These are phyloP conservation scores for Cucurbita moschata DNA, from an alignment of 306 rosid species.

Conservation along the genomic window DNA sequence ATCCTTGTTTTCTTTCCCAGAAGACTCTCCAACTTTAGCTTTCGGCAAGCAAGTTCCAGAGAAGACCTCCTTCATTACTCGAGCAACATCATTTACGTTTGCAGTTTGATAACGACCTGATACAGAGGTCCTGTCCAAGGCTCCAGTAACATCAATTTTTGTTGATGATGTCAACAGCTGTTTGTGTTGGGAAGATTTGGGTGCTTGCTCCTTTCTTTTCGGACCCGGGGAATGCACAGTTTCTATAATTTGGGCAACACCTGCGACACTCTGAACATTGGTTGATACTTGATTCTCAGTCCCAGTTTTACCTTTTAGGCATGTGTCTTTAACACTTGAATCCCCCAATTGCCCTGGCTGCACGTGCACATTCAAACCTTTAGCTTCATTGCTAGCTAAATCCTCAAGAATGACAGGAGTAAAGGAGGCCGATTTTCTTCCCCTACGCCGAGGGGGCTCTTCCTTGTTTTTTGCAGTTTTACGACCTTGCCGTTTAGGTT, in stretches of 20 bases:
- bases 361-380: constrained; percentile 40
- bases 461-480: constrained; percentile 46
- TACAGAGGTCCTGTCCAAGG: constrained; percentile 46
- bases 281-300: constrained; percentile 26
- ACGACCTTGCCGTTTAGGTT: constrained; percentile 65
- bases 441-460: constrained; percentile 79
- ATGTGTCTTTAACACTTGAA: constrained; percentile 25
- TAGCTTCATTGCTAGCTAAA: constrained; percentile 17
- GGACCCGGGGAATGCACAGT: constrained; percentile 40
- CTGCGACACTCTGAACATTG: constrained; percentile 28
- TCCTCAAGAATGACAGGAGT: constrained; percentile 25
- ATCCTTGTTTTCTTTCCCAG: constrained; percentile 39
- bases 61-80: constrained; percentile 98
- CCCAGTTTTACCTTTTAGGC: constrained; percentile 24
- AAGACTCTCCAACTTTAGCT: constrained; percentile 38
- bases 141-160: constrained; percentile 39
- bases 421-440: constrained; percentile 36
- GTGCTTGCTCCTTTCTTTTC: constrained; percentile 51
- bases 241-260: constrained; percentile 31
- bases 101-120: constrained; percentile 61
- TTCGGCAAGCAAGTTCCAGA: constrained; percentile 67
- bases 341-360: constrained; percentile 30
- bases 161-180: constrained; percentile 31
- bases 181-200: constrained; percentile 38
- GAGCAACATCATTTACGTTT: constrained; percentile 81